phyloP scores from a whole-genome alignment of 1,139 yeast species.

The Diutina rugosa region DNA sequence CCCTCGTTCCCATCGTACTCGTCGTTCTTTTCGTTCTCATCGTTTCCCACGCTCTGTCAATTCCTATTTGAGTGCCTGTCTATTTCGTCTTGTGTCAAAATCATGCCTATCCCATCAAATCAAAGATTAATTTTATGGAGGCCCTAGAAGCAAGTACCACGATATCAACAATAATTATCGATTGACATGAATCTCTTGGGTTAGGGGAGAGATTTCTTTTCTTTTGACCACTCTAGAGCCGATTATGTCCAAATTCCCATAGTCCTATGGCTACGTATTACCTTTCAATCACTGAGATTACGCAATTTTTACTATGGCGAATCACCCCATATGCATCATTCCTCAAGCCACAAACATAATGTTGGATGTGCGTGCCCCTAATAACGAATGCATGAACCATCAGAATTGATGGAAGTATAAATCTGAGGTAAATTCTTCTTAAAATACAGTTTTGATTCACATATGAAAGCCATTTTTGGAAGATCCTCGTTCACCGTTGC shows the following conservation, averaged over 20 bases:
- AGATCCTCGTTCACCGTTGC: constrained; percentile 21
- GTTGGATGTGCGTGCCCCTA: not conserved
- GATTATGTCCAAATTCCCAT: not conserved
- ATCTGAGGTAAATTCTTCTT: not conserved
- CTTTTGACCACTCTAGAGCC: too few relatives aligned
- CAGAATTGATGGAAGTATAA: not conserved
- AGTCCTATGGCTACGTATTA: not conserved
- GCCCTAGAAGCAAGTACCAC: too few relatives aligned
- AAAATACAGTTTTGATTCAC: not conserved
- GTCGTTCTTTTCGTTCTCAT: not conserved
- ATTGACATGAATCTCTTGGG: too few relatives aligned
- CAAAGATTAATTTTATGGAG: too few relatives aligned
- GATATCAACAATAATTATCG: too few relatives aligned
- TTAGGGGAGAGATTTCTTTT: too few relatives aligned
- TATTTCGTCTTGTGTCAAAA: too few relatives aligned
- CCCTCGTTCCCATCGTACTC: too few relatives aligned
- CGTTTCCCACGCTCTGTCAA: too few relatives aligned
- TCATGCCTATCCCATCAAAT: too few relatives aligned
- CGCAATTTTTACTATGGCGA: not conserved
- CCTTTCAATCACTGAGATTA: not conserved
- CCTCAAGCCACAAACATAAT: not conserved
- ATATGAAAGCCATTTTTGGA: constrained; percentile 5
- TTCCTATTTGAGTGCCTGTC: not conserved
- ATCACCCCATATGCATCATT: not conserved
- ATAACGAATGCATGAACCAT: not conserved